A percentile compares a stretch with the other conserved stretches of the same genome.
phyloP scores from a whole-genome alignment of 176 grass and related monocot genomes.

The Guadua angustifolia region DNA sequence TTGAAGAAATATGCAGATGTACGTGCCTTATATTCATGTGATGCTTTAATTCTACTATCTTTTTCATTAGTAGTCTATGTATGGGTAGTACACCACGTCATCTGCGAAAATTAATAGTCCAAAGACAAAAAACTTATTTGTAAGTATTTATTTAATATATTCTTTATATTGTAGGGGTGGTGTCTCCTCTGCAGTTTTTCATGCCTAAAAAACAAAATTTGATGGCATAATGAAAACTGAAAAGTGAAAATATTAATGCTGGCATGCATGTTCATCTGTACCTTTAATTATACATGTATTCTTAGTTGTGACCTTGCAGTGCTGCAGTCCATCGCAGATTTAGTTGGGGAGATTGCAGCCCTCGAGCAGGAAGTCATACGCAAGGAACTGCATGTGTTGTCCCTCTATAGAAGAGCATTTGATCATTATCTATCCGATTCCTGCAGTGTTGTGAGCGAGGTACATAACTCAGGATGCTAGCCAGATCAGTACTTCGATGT shows the following conservation, averaged over 20 bases:
- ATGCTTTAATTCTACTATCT: not conserved
- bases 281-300: constrained; percentile 1
- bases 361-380: constrained; percentile 82
- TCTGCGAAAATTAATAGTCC: not conserved
- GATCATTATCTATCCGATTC: constrained; percentile 67
- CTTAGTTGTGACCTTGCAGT: constrained; percentile 48
- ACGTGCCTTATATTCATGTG: not conserved
- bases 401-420: constrained; percentile 80
- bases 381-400: constrained; percentile 80
- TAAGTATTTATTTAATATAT: too few relatives aligned
- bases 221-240: constrained; percentile 13
- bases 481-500: not conserved
- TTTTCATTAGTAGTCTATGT: not conserved
- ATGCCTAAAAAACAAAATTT: not conserved
- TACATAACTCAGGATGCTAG: constrained; percentile 14
- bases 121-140: too few relatives aligned
- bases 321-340: constrained; percentile 66
- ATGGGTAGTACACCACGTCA: not conserved
- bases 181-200: too few relatives aligned
- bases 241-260: constrained; percentile 8
- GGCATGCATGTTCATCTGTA: not conserved
- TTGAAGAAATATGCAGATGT: not conserved
- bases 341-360: constrained; percentile 81
- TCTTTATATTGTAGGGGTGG: too few relatives aligned
- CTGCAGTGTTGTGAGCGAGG: constrained; percentile 47